phyloP scores from a whole-genome alignment of 805 yeast genomes.

The Candida tammaniensis region DNA sequence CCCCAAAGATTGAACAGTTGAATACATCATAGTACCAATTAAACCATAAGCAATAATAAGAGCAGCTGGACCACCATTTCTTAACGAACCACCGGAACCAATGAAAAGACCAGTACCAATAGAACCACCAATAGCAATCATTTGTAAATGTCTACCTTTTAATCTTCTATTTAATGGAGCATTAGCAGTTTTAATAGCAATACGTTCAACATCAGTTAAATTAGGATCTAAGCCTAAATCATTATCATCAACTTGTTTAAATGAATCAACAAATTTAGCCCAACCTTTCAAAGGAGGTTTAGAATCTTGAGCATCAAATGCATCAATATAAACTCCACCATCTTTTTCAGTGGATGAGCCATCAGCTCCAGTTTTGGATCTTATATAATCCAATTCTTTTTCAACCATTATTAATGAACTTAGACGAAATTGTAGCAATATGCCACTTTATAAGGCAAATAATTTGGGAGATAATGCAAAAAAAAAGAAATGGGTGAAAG shows the following conservation, averaged over 20 bases:
- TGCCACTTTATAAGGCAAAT: too few relatives aligned
- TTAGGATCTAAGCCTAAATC: constrained; percentile 42
- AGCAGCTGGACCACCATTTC: constrained; percentile 77
- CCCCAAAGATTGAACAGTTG: constrained; percentile 54
- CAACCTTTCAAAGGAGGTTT: constrained; percentile 20
- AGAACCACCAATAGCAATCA: constrained; percentile 75
- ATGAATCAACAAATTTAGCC: constrained; percentile 27
- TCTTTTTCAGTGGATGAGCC: constrained; percentile 32
- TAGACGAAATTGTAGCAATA: too few relatives aligned
- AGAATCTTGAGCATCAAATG: constrained; percentile 18
- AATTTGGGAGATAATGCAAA: too few relatives aligned
- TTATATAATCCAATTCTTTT: constrained; percentile 40
- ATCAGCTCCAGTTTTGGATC: constrained; percentile 33
- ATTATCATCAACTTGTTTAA: constrained; percentile 28
- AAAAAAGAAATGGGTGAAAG: too few relatives aligned
- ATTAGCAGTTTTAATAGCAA: constrained; percentile 43
- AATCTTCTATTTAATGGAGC: constrained; percentile 51
- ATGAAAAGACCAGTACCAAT: constrained; percentile 87
- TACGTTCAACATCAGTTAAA: constrained; percentile 24
- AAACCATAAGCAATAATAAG: constrained; percentile 54
- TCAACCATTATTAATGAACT: too few relatives aligned
- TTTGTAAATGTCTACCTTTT: constrained; percentile 64
- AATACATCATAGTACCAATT: constrained; percentile 57
- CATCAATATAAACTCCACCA: constrained; percentile 37
- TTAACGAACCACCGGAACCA: constrained; percentile 64